Percentiles rank a stretch among this genome's conserved stretches.
These are phyloP conservation scores for Limnomonas spitsbergensis DNA, from an alignment of 139 green algal species.

Conservation along the genomic window DNA sequence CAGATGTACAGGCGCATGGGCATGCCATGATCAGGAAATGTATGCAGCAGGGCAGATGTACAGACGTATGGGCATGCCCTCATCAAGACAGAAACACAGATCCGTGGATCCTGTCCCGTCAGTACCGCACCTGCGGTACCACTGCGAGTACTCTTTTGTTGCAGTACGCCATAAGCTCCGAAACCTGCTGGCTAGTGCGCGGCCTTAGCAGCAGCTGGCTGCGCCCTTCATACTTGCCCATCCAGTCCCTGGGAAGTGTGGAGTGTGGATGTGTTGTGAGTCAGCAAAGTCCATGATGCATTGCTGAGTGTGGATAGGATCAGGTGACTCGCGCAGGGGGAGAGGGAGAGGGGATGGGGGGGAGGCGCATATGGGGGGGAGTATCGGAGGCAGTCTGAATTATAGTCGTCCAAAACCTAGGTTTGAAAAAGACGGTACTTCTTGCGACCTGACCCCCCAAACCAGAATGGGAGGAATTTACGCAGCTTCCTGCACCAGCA, in stretches of 20 bases:
- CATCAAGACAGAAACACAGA: neutral
- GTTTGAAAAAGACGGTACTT: too few relatives aligned
- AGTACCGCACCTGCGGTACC: slow-evolving; percentile 68
- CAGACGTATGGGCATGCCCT: neutral
- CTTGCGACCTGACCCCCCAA: too few relatives aligned
- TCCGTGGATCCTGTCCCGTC: too few relatives aligned
- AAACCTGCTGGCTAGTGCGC: slow-evolving; percentile 54
- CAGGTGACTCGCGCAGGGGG: too few relatives aligned
- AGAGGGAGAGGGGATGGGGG: too few relatives aligned
- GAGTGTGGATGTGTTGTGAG: neutral
- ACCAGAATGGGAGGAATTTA: too few relatives aligned
- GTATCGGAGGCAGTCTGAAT: too few relatives aligned
- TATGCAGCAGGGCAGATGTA: neutral
- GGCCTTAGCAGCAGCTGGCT: slow-evolving; percentile 59
- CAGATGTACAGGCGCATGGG: neutral
- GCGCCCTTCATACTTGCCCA: slow-evolving; percentile 77
- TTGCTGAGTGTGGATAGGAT: too few relatives aligned
- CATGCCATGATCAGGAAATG: neutral
- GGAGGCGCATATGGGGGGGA: too few relatives aligned
- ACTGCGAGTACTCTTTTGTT: slow-evolving; percentile 72
- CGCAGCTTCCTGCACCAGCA: too few relatives aligned
- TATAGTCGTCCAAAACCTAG: too few relatives aligned
- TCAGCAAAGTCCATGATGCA: slow-evolving; percentile 3
- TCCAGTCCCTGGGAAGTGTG: slow-evolving; percentile 76
- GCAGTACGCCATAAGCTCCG: slow-evolving; percentile 74